Evolutionary conservation across 768 basidiomycete species (phyloP), one percentile per base, ranked within the genome.

Genomic region (Thelephora aurantiotincta): DNA sequence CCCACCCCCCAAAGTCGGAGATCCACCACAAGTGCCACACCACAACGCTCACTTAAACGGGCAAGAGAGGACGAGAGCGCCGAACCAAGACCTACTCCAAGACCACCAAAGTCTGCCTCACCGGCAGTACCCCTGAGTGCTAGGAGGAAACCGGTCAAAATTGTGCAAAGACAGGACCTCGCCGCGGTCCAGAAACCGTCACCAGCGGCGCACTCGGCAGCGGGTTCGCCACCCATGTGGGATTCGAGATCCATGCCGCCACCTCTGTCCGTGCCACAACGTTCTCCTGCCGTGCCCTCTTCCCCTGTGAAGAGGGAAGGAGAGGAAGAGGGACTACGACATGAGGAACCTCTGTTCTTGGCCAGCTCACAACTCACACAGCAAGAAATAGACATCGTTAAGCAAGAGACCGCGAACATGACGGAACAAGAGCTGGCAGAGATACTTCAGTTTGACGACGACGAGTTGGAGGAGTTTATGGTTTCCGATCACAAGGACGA

Each of bases 371-470:
- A 64, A 57, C 67, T 81, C 34, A 80, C 82, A 2, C 67, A 66
- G 23, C 70, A 68, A 26, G 72, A 76, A 34, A 66, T 70, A 53
- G 73, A 69, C 45, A 66, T 68, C 5, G 66, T 86, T 1, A 83
- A 83, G 4, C 63, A 88, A 23, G 82, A 79, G 2, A 66, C 80
- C 19, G 82, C 84, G 55, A 57, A 69, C 50, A 83, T 87, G 82
- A 65, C 69, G 49, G 68, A 61, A 5, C 70, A 75, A 19, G 82
- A 85, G 57, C 60, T 86, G 33, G 68, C 65, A 18, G 75, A 71
- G 20, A 68, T 82, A 66, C 60, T 81, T 16, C 75, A 76, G 46
- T 77, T 67, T 22, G 77, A 78, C 2, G 77, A 71, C 11, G 74
- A 75, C 50, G 79, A 81, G 54, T 9, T 30, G 9, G 26, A 30